A percentile compares a stretch with the other conserved stretches of the same genome.
These are phyloP conservation scores for Coelastrella sp. DNA, from an alignment of 139 green algal species.

Conservation along the genomic window DNA sequence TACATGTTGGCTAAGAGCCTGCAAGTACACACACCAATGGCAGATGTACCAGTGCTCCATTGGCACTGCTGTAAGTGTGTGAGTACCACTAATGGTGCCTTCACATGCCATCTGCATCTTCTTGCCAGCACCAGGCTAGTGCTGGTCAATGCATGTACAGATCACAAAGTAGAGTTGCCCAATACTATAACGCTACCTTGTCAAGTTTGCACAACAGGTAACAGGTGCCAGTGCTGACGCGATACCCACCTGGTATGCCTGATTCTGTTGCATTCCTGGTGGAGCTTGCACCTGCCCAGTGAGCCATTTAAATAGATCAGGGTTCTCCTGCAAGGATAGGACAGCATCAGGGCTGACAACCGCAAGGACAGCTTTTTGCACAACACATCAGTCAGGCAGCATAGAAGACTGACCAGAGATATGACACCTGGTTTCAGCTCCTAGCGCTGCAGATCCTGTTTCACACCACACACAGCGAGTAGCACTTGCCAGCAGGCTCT, in stretches of 20 bases:
- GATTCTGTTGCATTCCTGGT: constrained; percentile 65
- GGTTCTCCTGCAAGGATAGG: constrained; percentile 75
- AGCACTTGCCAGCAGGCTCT: too few relatives aligned
- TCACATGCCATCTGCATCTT: too few relatives aligned
- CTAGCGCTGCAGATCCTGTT: too few relatives aligned
- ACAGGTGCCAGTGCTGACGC: neutral
- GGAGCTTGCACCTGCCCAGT: constrained; percentile 73
- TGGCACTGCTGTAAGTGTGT: neutral
- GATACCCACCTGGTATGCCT: constrained; percentile 57
- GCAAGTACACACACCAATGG: neutral
- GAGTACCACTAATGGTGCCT: neutral
- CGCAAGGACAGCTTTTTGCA: neutral
- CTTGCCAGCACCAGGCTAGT: too few relatives aligned
- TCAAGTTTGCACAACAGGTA: too few relatives aligned
- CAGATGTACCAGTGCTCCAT: neutral
- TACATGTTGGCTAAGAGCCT: constrained; percentile 62
- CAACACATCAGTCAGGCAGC: too few relatives aligned
- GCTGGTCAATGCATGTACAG: too few relatives aligned
- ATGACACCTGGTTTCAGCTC: too few relatives aligned
- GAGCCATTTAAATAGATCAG: constrained; percentile 89
- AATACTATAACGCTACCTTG: too few relatives aligned
- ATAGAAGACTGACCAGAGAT: too few relatives aligned
- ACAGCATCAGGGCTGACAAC: neutral
- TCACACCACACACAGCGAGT: too few relatives aligned
- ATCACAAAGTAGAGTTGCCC: too few relatives aligned